Percentiles rank a stretch among this genome's conserved stretches.
These are phyloP conservation scores for Phanerochaete sordida DNA, from an alignment of 768 basidiomycete species.

Conservation along the genomic window DNA sequence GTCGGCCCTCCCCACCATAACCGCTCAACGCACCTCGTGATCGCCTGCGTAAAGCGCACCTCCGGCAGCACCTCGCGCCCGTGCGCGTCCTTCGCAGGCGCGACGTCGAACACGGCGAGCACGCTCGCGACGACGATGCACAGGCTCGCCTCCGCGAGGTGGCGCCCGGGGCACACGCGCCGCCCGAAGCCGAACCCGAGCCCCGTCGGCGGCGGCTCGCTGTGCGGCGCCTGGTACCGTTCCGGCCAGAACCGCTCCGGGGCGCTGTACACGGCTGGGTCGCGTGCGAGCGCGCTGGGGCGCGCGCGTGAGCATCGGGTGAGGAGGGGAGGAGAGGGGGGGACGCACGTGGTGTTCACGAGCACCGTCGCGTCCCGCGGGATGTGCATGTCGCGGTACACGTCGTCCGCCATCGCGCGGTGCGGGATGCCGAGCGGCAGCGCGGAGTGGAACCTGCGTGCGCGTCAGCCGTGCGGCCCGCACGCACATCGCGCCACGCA, in stretches of 20 bases:
- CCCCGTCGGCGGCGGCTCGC: not conserved
- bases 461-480: too few relatives aligned
- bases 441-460: conserved; percentile 11
- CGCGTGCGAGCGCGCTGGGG: conserved; percentile 4
- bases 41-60: not conserved
- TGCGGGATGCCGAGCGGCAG: conserved; percentile 36
- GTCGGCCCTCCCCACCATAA: not conserved
- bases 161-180: conserved; percentile 20
- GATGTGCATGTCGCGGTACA: conserved; percentile 37
- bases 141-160: conserved; percentile 19
- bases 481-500: not conserved
- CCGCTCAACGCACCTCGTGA: conserved; percentile 8
- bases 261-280: conserved; percentile 30
- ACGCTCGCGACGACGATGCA: conserved; percentile 19
- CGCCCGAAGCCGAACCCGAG: conserved; percentile 13
- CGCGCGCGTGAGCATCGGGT: not conserved
- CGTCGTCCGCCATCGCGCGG: conserved; percentile 35
- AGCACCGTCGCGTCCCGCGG: conserved; percentile 35
- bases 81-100: conserved; percentile 14
- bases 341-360: not conserved
- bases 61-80: conserved; percentile 11
- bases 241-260: conserved; percentile 23
- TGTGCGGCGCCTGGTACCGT: conserved; percentile 1
- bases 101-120: conserved; percentile 21
- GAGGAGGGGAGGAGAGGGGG: not conserved